These are phyloP conservation scores for Agroathelia rolfsii DNA, from an alignment of 1,284 basidiomycete genomes.

Conservation along the genomic window DNA sequence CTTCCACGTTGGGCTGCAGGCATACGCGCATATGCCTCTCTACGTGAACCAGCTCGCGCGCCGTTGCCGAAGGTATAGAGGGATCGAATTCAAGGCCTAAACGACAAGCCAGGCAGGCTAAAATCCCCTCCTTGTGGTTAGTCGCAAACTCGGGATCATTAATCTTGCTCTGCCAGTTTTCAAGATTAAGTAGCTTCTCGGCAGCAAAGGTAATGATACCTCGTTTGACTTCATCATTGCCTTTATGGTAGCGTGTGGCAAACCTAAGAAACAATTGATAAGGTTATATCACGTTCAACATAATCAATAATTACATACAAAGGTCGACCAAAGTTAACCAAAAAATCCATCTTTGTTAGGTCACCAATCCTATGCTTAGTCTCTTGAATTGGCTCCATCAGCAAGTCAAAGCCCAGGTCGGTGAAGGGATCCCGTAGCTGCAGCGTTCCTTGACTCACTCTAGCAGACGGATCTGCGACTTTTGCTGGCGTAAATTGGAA, in stretches of 20 bases:
- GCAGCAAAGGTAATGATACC: conserved; percentile 15
- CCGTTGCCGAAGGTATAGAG: conserved; percentile 4
- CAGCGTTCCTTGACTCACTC: background rate
- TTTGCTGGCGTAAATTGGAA: conserved; percentile 7
- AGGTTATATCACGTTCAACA: conserved; percentile 1
- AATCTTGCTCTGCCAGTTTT: too few relatives aligned
- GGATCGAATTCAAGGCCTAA: conserved; percentile 20
- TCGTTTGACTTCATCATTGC: conserved; percentile 5
- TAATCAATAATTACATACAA: conserved; percentile 14
- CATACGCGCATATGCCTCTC: conserved; percentile 21
- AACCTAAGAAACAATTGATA: conserved; percentile 10
- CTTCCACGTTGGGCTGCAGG: conserved; percentile 15
- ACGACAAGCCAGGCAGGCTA: conserved; percentile 20
- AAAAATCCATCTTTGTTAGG: conserved; percentile 5
- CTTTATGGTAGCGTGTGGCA: conserved; percentile 10
- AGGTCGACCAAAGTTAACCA: conserved; percentile 16
- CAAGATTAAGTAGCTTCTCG: conserved; percentile 14
- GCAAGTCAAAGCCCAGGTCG: conserved; percentile 6
- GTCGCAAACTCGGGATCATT: background rate
- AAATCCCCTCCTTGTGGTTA: conserved; percentile 7
- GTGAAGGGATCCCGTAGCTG: conserved; percentile 4
- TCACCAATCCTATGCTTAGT: conserved; percentile 3
- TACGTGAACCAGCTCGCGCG: conserved; percentile 17
- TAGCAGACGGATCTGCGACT: conserved; percentile 5
- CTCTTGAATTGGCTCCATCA: background rate